These are phyloP conservation scores for Arctium lappa DNA, from an alignment of 129 eudicot species.

Conservation along the genomic window DNA sequence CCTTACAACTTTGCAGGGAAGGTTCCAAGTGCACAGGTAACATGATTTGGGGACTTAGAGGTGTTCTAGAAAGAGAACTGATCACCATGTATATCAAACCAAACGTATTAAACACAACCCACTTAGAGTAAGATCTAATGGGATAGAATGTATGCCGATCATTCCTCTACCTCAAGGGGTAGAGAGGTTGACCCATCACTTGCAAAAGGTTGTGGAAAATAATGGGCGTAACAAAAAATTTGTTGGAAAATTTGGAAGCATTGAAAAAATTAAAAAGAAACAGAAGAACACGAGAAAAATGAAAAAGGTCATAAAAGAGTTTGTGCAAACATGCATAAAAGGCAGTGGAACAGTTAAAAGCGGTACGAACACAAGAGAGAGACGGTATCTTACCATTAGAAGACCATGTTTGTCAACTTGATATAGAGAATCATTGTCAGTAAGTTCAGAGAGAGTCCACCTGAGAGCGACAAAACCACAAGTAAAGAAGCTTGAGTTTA, in stretches of 20 bases:
- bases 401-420: slow-evolving; percentile 16
- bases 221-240: neutral
- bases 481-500: slow-evolving; percentile 20
- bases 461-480: slow-evolving; percentile 20
- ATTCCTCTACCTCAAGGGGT: neutral
- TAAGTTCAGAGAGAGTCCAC: slow-evolving; percentile 13
- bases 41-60: neutral
- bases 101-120: neutral
- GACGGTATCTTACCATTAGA: slow-evolving; percentile 21
- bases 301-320: neutral
- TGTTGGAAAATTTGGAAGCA: neutral
- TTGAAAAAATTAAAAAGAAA: neutral
- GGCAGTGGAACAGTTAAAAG: neutral
- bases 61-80: neutral
- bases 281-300: neutral
- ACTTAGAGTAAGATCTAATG: neutral
- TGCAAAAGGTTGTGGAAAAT: neutral
- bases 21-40: neutral
- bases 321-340: neutral
- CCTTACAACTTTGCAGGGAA: neutral
- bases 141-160: neutral
- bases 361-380: neutral
- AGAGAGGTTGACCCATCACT: neutral
- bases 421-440: slow-evolving; percentile 11
- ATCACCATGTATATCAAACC: neutral